Base-by-base conservation (phyloP, 2,329 filamentous ascomycete species). In the Colletotrichum spaethianum region DNA sequence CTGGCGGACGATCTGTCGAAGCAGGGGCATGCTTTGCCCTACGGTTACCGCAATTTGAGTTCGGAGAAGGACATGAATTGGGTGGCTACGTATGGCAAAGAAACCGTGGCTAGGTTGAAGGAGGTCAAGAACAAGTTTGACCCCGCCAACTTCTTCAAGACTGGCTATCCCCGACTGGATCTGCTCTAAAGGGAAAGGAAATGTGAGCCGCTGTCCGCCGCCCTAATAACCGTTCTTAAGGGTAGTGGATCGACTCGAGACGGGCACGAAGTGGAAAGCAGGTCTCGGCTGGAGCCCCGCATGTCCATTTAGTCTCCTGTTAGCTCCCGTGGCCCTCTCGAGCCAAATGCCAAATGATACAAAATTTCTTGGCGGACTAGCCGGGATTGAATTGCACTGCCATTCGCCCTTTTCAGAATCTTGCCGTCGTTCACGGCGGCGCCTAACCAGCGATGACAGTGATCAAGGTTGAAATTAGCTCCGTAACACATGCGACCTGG, bases 21-120 rank as follows among this genome's bases (percentile, higher is more conserved):
- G 1, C 75, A 77, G 6, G 84, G 81, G 68, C 75, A 83, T 23
- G 76, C 80, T 0, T 72, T 83, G 9, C 77, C 78, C 0, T 74
- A 65, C 33, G 68, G 76, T 2, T 74, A 76, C 1, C 67, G 70
- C 46, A 73, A 73, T 12, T 42, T 71, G 18, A 36, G 60, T 1
- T 40, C 61, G 1, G 67, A 67, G 4, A 9, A 36, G 40, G 77
- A 78, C 16, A 67, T 78, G 9, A 71, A 79, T 28, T 73, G 79
- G 42, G 74, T 72, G 38, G 75, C 74, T 18, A 78, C 81, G 4
- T 83, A 79, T 61, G 80, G 80, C 14, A 48, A 59, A 1, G 44
- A 73, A 5, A 76, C 81, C 20, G 76, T 78, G 52, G 70, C 31
- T 23, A 57, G 38, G 50, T 36, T 75, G 28, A 70, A 62, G 48